These are phyloP conservation scores for Neophaeococcomyces mojaviensis DNA, from an alignment of 2,329 filamentous ascomycete genomes.

Conservation along the genomic window DNA sequence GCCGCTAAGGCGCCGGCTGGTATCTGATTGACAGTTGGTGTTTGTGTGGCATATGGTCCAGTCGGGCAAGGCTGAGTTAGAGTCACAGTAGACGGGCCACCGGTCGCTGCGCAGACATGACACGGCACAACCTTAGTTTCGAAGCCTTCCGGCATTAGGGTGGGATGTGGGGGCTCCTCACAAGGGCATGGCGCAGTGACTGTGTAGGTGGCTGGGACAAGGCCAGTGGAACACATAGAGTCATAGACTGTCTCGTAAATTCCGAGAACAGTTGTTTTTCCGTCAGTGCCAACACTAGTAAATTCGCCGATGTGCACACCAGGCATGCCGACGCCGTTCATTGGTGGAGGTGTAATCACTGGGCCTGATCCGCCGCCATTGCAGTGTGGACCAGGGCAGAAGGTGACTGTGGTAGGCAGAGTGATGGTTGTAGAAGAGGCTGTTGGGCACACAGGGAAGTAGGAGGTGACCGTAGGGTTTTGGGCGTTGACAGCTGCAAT, in stretches of 20 bases:
- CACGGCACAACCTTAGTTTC: slow-evolving; percentile 20
- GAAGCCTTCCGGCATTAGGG: slow-evolving; percentile 16
- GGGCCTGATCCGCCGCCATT: slow-evolving; percentile 10
- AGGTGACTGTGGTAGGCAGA: slow-evolving; percentile 20
- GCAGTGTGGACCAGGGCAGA: slow-evolving; percentile 16
- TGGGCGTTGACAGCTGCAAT: slow-evolving; percentile 20
- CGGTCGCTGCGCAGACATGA: slow-evolving; percentile 14
- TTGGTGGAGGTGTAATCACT: slow-evolving; percentile 15
- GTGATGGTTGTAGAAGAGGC: slow-evolving; percentile 21
- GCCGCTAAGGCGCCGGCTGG: neutral
- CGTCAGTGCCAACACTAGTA: slow-evolving; percentile 19
- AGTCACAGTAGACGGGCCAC: slow-evolving; percentile 17
- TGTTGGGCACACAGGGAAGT: slow-evolving; percentile 20
- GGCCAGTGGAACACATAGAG: slow-evolving; percentile 19
- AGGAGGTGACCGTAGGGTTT: slow-evolving; percentile 20
- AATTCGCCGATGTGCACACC: slow-evolving; percentile 15
- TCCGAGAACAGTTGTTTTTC: slow-evolving; percentile 16
- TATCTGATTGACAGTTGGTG: slow-evolving; percentile 8
- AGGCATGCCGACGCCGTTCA: slow-evolving; percentile 5
- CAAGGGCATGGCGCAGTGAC: slow-evolving; percentile 28
- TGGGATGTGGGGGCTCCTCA: slow-evolving; percentile 10
- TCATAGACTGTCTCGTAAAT: slow-evolving; percentile 24
- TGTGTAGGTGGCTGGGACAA: slow-evolving; percentile 26
- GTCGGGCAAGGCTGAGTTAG: slow-evolving; percentile 19
- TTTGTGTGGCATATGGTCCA: slow-evolving; percentile 18